Percentiles rank a stretch among this genome's conserved stretches.
phyloP scores from a whole-genome alignment of 352 stramenopile genomes.

The Globisporangium takayamanum region DNA sequence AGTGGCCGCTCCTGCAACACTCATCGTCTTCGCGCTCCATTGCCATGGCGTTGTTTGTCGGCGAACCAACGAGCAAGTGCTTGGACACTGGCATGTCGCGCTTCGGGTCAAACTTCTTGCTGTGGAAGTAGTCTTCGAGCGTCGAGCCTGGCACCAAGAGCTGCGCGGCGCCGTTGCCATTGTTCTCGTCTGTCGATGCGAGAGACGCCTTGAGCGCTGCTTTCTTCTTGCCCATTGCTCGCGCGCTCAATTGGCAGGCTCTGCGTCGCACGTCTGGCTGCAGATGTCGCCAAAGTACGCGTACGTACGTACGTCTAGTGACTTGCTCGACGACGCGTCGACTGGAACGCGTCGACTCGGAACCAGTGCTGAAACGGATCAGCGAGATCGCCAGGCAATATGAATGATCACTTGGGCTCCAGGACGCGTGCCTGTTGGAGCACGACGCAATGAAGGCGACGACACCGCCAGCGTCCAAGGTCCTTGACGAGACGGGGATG shows the following conservation, averaged over 20 bases:
- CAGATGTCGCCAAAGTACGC: too few relatives aligned
- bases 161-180: slow-evolving; percentile 2
- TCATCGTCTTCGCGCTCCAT: slow-evolving; percentile 24
- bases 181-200: slow-evolving; percentile 16
- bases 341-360: too few relatives aligned
- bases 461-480: too few relatives aligned
- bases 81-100: slow-evolving; percentile 27
- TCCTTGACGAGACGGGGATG: too few relatives aligned
- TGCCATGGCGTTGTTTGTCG: slow-evolving; percentile 46
- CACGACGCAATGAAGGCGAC: too few relatives aligned
- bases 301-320: too few relatives aligned
- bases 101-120: slow-evolving; percentile 19
- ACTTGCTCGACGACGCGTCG: too few relatives aligned
- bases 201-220: slow-evolving; percentile 13
- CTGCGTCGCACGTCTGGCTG: too few relatives aligned
- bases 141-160: slow-evolving; percentile 16
- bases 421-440: too few relatives aligned
- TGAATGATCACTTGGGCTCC: too few relatives aligned
- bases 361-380: too few relatives aligned
- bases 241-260: background rate
- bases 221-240: slow-evolving; percentile 22
- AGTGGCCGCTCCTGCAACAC: background rate
- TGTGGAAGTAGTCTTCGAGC: slow-evolving; percentile 40
- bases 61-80: slow-evolving; percentile 46
- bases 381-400: too few relatives aligned